phyloP scores from a whole-genome alignment of 352 stramenopile species.

The Phytophthora europaea region DNA sequence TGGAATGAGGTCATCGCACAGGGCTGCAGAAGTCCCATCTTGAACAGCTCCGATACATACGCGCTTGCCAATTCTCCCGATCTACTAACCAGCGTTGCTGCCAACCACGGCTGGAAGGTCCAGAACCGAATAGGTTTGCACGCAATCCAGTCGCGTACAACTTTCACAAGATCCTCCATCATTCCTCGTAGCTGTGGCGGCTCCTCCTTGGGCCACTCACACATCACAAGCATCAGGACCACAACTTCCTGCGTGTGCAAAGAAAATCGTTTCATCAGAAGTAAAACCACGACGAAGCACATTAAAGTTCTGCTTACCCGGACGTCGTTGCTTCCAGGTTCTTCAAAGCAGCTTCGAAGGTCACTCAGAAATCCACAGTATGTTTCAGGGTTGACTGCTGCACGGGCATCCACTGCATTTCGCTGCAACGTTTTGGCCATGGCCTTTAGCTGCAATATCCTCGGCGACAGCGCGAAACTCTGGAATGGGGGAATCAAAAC shows the following conservation, averaged over 20 bases:
- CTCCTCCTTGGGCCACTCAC: conserved; percentile 42
- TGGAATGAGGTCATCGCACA: conserved; percentile 25
- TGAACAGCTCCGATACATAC: conserved; percentile 46
- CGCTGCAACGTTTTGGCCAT: conserved; percentile 54
- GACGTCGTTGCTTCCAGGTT: conserved; percentile 33
- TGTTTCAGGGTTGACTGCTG: conserved; percentile 20
- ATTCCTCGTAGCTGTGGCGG: conserved; percentile 37
- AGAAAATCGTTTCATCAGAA: background rate
- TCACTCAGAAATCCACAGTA: conserved; percentile 44
- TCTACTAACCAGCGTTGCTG: conserved; percentile 38
- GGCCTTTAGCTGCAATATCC: conserved; percentile 45
- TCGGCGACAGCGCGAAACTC: conserved; percentile 50
- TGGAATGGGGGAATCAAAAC: conserved; percentile 40
- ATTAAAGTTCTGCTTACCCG: conserved; percentile 24
- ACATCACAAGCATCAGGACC: conserved; percentile 46
- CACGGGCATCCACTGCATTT: conserved; percentile 51
- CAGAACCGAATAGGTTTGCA: conserved; percentile 39
- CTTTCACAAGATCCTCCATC: conserved; percentile 36
- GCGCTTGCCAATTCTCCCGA: conserved; percentile 20
- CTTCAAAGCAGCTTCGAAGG: conserved; percentile 30
- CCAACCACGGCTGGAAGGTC: conserved; percentile 45
- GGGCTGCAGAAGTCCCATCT: conserved; percentile 48
- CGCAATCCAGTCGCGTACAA: conserved; percentile 37
- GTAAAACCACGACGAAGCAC: background rate
- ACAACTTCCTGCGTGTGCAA: conserved; percentile 45